Base-by-base conservation (phyloP, 2,329 filamentous ascomycete species). In the Zasmidium angulare region DNA sequence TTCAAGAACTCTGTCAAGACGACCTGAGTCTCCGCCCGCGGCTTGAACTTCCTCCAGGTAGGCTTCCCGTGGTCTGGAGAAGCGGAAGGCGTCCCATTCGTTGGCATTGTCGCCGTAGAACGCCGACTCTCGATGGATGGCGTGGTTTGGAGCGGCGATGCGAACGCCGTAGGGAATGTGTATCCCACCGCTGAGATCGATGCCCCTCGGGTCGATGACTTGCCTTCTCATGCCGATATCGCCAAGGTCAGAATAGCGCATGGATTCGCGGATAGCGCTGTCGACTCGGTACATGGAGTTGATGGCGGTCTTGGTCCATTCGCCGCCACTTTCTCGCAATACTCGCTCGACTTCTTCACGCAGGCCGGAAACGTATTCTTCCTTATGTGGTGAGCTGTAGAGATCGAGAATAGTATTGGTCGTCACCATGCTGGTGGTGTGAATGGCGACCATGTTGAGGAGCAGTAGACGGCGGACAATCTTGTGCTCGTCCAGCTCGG, bases 361-460 rank as follows among this genome's bases (percentile, higher is more conserved):
- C 12, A 69, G 63, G 21, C 63, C 61, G 10, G 53, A 58, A n/a
- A 68, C 46, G 36, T 60, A 67, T 12, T 58, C 55, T 19, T 61
- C 52, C 3, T 47, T 46, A 1, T 66, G 48, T 20, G 65, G 62
- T 2, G 63, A 64, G 40, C 56, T 56, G 36, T 63, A 65, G 10
- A 68, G 53, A 24, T 69, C 67, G 24, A 69, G 59, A 2, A 69
- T 50, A 3, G 63, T 62, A 56, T 69, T 68, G 9, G 67, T 65
- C 10, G 62, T 66, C 1, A 66, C 64, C 11, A 67, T 61, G 31
- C 56, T 63, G 20, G 64, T 66, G 4, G 66, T 69, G 36, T 70
- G 67, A n/a, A 69, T 66, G 11, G 68, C 68, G 31, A 67, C 66
- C 56, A 69, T 66, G 54, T 68, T 69, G 20, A 70, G 53, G 9